phyloP scores from a whole-genome alignment of 768 basidiomycete species.

The Rhizopogon vinicolor region DNA sequence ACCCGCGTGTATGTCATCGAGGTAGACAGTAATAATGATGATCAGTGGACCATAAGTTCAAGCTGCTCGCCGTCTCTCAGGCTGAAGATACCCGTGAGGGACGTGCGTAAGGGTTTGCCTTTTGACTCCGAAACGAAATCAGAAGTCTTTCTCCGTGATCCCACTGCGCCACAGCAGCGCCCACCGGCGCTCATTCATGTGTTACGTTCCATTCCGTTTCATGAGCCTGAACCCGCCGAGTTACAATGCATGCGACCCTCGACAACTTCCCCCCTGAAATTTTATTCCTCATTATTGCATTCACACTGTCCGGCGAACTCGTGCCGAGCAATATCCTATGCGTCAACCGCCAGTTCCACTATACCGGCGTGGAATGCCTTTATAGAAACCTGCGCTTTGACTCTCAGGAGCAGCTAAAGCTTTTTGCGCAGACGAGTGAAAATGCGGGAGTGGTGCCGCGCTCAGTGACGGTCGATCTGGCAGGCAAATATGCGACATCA shows the following conservation, averaged over 20 bases:
- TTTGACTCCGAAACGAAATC: too few species aligned
- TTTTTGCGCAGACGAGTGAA: constrained; percentile 7
- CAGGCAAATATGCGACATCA: constrained; percentile 24
- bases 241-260: constrained; percentile 4
- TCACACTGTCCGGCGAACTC: constrained; percentile 8
- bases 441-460: constrained; percentile 20
- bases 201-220: background rate
- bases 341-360: constrained; percentile 15
- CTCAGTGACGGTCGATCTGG: constrained; percentile 22
- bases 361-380: constrained; percentile 15
- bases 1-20: too few species aligned
- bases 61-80: too few species aligned
- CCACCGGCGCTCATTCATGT: background rate
- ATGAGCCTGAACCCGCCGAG: background rate
- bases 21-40: too few species aligned
- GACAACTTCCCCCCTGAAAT: constrained; percentile 19
- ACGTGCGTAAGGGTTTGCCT: too few species aligned
- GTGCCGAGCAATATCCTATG: constrained; percentile 18
- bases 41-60: too few species aligned
- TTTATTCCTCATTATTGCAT: constrained; percentile 11
- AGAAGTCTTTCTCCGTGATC: too few species aligned
- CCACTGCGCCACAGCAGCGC: too few species aligned
- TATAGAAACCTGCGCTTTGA: constrained; percentile 23
- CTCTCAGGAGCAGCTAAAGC: constrained; percentile 16
- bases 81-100: too few species aligned